These are phyloP conservation scores for Cetradonia linearis DNA, from an alignment of 495 filamentous ascomycete species.

Conservation along the genomic window DNA sequence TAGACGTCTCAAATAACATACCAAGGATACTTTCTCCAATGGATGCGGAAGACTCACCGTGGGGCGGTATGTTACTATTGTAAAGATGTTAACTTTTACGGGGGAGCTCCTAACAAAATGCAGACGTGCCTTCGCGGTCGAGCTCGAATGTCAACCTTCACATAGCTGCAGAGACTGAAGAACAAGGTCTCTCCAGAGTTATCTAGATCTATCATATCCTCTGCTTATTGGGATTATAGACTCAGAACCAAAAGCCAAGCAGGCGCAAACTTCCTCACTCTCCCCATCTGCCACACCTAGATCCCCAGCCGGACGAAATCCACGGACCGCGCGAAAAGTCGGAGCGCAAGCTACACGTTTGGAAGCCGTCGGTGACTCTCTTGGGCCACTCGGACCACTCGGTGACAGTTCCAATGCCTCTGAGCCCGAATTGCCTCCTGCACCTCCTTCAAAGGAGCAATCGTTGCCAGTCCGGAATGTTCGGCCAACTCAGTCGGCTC, in stretches of 20 bases:
- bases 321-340: slow-evolving; percentile 58
- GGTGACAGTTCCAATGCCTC: slow-evolving; percentile 47
- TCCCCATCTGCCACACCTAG: slow-evolving; percentile 33
- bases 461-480: slow-evolving; percentile 45
- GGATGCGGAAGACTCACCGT: slow-evolving; percentile 57
- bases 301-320: slow-evolving; percentile 40
- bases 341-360: slow-evolving; percentile 73
- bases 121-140: slow-evolving; percentile 51
- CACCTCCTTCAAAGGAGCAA: slow-evolving; percentile 77
- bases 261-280: slow-evolving; percentile 27
- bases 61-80: slow-evolving; percentile 49
- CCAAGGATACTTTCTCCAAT: slow-evolving; percentile 27
- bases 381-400: slow-evolving; percentile 85
- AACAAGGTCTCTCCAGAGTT: slow-evolving; percentile 26
- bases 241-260: slow-evolving; percentile 26
- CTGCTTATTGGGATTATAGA: slow-evolving; percentile 22
- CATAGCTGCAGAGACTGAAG: slow-evolving; percentile 26
- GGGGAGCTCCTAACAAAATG: slow-evolving; percentile 22
- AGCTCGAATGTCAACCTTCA: slow-evolving; percentile 28
- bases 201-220: slow-evolving; percentile 16
- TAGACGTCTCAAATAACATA: slow-evolving; percentile 21
- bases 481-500: slow-evolving; percentile 41
- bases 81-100: slow-evolving; percentile 8
- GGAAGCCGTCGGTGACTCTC: slow-evolving; percentile 79
- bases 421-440: slow-evolving; percentile 62